phyloP scores from a whole-genome alignment of 495 filamentous ascomycete genomes.

The Penicillium canariense region DNA sequence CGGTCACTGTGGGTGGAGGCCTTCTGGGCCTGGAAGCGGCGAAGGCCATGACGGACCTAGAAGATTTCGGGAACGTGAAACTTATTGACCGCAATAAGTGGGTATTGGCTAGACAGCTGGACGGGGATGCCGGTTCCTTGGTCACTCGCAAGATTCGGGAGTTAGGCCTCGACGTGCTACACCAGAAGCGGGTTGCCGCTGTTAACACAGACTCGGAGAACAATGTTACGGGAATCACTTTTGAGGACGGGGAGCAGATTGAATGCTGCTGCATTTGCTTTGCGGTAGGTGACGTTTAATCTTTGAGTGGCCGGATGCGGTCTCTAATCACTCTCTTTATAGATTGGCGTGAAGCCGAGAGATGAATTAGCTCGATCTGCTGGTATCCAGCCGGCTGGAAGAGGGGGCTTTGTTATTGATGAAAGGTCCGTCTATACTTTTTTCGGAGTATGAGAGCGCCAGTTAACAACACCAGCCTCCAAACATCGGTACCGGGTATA shows the following conservation, averaged over 20 bases:
- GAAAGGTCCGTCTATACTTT: constrained; percentile 40
- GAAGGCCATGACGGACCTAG: constrained; percentile 90
- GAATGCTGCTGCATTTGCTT: constrained; percentile 86
- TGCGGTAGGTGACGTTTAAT: constrained; percentile 54
- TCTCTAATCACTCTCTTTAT: neutral
- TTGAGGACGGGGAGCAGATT: constrained; percentile 83
- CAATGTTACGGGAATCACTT: constrained; percentile 69
- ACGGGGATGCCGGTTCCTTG: constrained; percentile 77
- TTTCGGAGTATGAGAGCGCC: neutral
- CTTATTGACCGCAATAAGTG: constrained; percentile 88
- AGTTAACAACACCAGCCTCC: constrained; percentile 38
- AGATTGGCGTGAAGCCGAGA: constrained; percentile 79
- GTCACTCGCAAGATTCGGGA: constrained; percentile 80
- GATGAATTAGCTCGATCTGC: constrained; percentile 74
- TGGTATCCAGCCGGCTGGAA: constrained; percentile 70
- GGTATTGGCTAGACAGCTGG: constrained; percentile 84
- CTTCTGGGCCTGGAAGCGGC: constrained; percentile 89
- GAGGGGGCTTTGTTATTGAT: constrained; percentile 76
- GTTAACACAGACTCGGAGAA: constrained; percentile 69
- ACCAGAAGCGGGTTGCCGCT: constrained; percentile 71
- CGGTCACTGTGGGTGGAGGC: constrained; percentile 87
- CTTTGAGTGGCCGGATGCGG: neutral
- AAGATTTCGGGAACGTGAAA: constrained; percentile 73
- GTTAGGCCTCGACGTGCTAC: constrained; percentile 80
- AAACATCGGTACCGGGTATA: constrained; percentile 70